These are phyloP conservation scores for Plasmodium inui DNA, from an alignment of 169 alveolate genomes.

Conservation along the genomic window DNA sequence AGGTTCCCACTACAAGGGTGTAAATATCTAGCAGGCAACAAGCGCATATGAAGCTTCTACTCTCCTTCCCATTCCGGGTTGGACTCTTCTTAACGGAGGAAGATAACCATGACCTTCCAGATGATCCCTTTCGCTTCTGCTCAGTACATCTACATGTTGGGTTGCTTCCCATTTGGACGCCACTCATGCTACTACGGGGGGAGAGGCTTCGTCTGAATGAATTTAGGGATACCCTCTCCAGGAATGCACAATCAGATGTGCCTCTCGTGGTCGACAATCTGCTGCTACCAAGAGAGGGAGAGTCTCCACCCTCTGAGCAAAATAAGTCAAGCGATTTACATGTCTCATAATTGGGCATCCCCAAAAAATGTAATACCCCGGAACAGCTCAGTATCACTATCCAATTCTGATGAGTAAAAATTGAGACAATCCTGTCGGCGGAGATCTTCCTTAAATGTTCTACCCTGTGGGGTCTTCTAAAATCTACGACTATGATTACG, in stretches of 20 bases:
- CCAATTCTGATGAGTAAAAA: slow-evolving; percentile 44
- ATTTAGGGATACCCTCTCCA: background rate
- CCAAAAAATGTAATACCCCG: slow-evolving; percentile 35
- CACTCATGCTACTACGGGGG: background rate
- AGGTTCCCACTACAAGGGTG: slow-evolving; percentile 32
- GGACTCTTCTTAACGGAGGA: background rate
- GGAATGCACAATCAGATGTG: background rate
- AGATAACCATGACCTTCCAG: background rate
- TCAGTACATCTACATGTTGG: background rate
- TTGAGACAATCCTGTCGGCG: slow-evolving; percentile 18
- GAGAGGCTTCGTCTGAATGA: background rate
- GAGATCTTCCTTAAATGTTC: slow-evolving; percentile 37
- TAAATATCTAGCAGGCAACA: slow-evolving; percentile 17
- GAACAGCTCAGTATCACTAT: slow-evolving; percentile 20
- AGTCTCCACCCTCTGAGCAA: background rate
- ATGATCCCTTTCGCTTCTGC: background rate
- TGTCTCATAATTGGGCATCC: slow-evolving; percentile 5
- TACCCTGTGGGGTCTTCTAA: slow-evolving; percentile 44
- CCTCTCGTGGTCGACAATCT: background rate
- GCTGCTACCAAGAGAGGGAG: background rate
- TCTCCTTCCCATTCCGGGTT: background rate
- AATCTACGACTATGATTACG: slow-evolving; percentile 12
- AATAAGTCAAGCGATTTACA: slow-evolving; percentile 15
- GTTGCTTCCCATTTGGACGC: background rate
- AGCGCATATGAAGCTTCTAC: background rate